Evolutionary conservation across 1,139 yeast genomes (phyloP), one percentile per base, ranked within the genome.

Genomic region (Candida sp.): DNA sequence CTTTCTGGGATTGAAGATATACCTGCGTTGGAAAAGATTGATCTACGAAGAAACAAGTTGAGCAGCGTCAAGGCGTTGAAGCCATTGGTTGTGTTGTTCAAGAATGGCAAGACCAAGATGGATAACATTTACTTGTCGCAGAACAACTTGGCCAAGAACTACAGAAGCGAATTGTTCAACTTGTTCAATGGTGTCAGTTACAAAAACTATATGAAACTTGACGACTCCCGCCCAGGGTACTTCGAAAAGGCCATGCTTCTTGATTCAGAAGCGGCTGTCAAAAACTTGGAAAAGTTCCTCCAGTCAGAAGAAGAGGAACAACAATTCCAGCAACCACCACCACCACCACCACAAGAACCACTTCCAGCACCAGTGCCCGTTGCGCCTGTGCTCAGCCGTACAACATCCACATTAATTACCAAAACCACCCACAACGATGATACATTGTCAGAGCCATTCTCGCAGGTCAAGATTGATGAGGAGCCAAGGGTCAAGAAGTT

Each of bases 211-310:
- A 64, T 84, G 54, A 75, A 79, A 58, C 78, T 85, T 46, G 89
- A 85, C 61, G 89, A 86, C 50, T 81, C 86, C 7, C 67, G 79
- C 52, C 89, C 90, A 0, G 89, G 90, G 1, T 78, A 85, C 53
- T 81, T 85, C 63, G 90, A 85, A 65, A 75, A 82, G 46, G 80
- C 86, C 17, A 60, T 81, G 60, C 63, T 83, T 33, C 66, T 82
- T 49, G 88, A 83, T 58, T 70, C 77, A 3, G 83, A 80, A 52
- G 69, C 72, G 7, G 80, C 86, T 0, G 67, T 69, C 48, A 65
- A 73, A 59, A 69, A 69, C 45, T 69, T 81, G 51, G 77, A 77
- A 51, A 75, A 72, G 49, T 80, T 69, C 57, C 69, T 78, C 50
- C 37, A 33, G 17, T 25, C 5, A 6, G 27, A 39, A 35, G 38